Conservation (phyloP, 805 yeast genomes). For the Candida cerambycidarum region DNA sequence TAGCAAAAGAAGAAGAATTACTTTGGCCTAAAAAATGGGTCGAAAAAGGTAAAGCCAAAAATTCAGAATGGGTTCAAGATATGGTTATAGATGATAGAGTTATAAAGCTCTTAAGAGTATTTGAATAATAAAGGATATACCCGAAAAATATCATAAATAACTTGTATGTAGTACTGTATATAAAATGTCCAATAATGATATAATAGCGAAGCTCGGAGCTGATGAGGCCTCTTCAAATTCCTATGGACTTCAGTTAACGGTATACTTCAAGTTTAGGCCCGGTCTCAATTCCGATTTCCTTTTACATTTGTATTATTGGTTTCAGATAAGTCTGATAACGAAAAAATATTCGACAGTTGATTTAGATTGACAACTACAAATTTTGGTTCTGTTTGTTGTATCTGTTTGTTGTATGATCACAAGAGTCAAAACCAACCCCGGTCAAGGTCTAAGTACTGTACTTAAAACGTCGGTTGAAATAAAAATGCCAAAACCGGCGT, state of each 20-base stretch:
- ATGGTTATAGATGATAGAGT: slow-evolving; percentile 70
- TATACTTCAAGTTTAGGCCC: slow-evolving; percentile 2
- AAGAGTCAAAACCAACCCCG: too few species aligned
- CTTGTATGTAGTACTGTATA: slow-evolving; percentile 5
- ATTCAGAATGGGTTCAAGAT: slow-evolving; percentile 87
- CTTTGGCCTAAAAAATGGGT: slow-evolving; percentile 93
- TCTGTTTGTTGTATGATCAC: too few species aligned
- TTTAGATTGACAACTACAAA: too few species aligned
- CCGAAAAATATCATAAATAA: neutral
- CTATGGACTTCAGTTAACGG: too few species aligned
- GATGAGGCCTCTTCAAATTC: too few species aligned
- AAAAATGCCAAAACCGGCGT: neutral
- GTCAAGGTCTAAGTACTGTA: too few species aligned
- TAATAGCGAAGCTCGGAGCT: slow-evolving; percentile 5
- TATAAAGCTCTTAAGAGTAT: slow-evolving; percentile 50
- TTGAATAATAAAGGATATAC: slow-evolving; percentile 17
- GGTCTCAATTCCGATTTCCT: neutral
- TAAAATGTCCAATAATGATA: slow-evolving; percentile 4
- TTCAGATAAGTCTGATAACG: neutral
- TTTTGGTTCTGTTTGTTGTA: too few species aligned
- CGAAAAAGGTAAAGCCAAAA: slow-evolving; percentile 64
- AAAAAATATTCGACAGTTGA: too few species aligned
- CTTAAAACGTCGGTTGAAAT: neutral
- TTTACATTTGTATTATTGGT: neutral
- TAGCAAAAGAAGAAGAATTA: slow-evolving; percentile 61